phyloP scores from a whole-genome alignment of 495 filamentous ascomycete genomes.

The Penicillium odoratum region DNA sequence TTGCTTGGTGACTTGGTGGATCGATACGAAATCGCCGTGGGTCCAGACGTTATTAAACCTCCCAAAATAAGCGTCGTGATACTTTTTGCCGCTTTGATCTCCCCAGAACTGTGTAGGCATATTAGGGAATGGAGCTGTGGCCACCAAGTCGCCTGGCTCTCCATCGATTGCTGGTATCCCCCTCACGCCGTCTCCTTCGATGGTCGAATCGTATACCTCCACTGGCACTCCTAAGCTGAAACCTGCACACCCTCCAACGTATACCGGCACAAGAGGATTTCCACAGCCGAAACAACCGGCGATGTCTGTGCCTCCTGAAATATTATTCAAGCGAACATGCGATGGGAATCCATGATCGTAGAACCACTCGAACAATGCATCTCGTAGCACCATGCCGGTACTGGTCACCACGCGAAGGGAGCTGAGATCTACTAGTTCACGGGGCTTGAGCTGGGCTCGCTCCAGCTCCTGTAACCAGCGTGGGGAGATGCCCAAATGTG shows the following conservation, averaged over 20 bases:
- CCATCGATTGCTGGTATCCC: conserved; percentile 56
- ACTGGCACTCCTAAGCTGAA: conserved; percentile 62
- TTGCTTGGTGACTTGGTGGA: conserved; percentile 64
- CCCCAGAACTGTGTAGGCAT: conserved; percentile 74
- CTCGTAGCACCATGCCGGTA: conserved; percentile 78
- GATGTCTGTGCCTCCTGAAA: conserved; percentile 77
- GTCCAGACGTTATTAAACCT: conserved; percentile 75
- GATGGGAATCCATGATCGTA: conserved; percentile 72
- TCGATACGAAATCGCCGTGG: conserved; percentile 75
- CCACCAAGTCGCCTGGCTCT: conserved; percentile 70
- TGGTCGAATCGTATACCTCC: conserved; percentile 58
- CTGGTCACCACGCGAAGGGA: conserved; percentile 57
- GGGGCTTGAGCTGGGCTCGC: conserved; percentile 57
- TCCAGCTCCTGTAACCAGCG: conserved; percentile 70
- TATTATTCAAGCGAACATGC: conserved; percentile 63
- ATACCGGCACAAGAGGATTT: conserved; percentile 68
- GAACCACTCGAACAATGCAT: conserved; percentile 77
- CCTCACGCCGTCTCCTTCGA: conserved; percentile 50
- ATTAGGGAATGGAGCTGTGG: conserved; percentile 66
- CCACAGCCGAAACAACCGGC: conserved; percentile 67
- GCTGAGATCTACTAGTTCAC: conserved; percentile 59
- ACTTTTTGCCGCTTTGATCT: conserved; percentile 54
- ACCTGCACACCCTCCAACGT: conserved; percentile 68
- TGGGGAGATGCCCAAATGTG: conserved; percentile 66
- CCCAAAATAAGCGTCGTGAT: conserved; percentile 69